Percentiles rank a stretch among this genome's conserved stretches.
phyloP scores from a whole-genome alignment of 2,329 filamentous ascomycete genomes.

The Aspergillus niger region DNA sequence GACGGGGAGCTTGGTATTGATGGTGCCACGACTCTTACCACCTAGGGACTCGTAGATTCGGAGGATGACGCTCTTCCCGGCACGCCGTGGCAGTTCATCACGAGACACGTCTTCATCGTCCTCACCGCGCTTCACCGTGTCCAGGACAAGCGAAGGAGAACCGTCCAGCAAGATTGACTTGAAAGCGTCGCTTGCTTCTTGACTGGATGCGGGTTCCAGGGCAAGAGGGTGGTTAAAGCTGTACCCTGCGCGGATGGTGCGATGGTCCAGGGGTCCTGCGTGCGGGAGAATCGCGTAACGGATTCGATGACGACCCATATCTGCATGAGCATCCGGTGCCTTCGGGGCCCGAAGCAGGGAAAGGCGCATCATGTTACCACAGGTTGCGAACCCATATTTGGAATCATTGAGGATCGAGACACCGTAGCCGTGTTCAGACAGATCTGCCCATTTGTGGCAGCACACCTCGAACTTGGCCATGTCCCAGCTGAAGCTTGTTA shows the following conservation, averaged over 20 bases:
- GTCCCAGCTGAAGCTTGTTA: constrained; percentile 66
- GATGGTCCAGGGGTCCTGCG: constrained; percentile 66
- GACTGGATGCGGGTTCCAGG: constrained; percentile 48
- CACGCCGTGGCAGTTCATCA: constrained; percentile 63
- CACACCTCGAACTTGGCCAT: constrained; percentile 98
- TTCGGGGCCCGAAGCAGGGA: constrained; percentile 85
- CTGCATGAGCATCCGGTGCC: constrained; percentile 87
- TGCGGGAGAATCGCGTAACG: constrained; percentile 92
- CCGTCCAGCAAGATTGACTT: constrained; percentile 69
- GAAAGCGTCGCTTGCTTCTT: constrained; percentile 29
- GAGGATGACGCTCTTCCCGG: constrained; percentile 77
- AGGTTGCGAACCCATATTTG: constrained; percentile 94
- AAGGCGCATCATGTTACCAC: constrained; percentile 84
- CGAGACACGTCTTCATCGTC: constrained; percentile 70
- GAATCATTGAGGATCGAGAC: constrained; percentile 92
- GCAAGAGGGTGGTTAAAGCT: constrained; percentile 86
- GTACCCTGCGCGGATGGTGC: constrained; percentile 79
- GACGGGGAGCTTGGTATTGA: constrained; percentile 69
- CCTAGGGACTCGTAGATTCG: constrained; percentile 88
- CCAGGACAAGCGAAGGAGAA: constrained; percentile 71
- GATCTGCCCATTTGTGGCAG: constrained; percentile 90
- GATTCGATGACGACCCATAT: constrained; percentile 88
- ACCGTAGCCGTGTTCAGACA: constrained; percentile 84
- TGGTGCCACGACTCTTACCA: constrained; percentile 71
- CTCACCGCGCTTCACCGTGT: constrained; percentile 91